Evolutionary conservation across 192 early-diverging fungal genomes (phyloP).

Genomic region (Mortierella antarctica): DNA sequence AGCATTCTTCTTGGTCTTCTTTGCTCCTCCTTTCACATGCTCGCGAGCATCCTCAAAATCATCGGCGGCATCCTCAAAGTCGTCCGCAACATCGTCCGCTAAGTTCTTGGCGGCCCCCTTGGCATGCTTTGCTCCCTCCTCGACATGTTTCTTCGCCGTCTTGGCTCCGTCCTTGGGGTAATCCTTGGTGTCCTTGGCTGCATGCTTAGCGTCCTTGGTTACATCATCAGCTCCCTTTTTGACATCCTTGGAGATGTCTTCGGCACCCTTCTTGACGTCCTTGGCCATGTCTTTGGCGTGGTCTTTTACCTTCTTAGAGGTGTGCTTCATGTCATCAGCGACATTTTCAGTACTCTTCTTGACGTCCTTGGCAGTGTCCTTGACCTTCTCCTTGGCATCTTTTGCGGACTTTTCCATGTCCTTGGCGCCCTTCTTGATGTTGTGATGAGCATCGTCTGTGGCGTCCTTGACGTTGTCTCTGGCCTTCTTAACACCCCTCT

Average conservation of each 20-base stretch:
- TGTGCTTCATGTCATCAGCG: not conserved
- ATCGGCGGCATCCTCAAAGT: conserved; percentile 14
- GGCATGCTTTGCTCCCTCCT: conserved; percentile 1
- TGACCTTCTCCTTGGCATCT: conserved; percentile 8
- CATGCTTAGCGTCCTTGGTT: not conserved
- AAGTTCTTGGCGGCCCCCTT: conserved; percentile 1
- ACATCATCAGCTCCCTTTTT: conserved; percentile 9
- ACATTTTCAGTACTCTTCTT: conserved; percentile 4
- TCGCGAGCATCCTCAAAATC: conserved; percentile 11
- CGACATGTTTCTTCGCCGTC: not conserved
- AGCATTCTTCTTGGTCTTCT: conserved; percentile 13
- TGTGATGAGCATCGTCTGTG: conserved; percentile 1
- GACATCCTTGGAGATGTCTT: conserved; percentile 9
- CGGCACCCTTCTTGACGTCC: conserved; percentile 17
- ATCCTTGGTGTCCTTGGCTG: conserved; percentile 15
- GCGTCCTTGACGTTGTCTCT: conserved; percentile 4
- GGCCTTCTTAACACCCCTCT: conserved; percentile 13
- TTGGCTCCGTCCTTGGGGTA: conserved; percentile 4
- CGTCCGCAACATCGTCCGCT: not conserved
- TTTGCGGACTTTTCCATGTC: conserved; percentile 17
- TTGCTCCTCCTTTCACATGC: not conserved
- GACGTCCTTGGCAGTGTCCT: conserved; percentile 8
- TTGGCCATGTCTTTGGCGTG: conserved; percentile 11
- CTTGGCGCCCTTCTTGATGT: conserved; percentile 23
- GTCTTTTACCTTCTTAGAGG: conserved; percentile 4